phyloP scores from a whole-genome alignment of 495 filamentous ascomycete genomes.

The Chaetomium tenue region DNA sequence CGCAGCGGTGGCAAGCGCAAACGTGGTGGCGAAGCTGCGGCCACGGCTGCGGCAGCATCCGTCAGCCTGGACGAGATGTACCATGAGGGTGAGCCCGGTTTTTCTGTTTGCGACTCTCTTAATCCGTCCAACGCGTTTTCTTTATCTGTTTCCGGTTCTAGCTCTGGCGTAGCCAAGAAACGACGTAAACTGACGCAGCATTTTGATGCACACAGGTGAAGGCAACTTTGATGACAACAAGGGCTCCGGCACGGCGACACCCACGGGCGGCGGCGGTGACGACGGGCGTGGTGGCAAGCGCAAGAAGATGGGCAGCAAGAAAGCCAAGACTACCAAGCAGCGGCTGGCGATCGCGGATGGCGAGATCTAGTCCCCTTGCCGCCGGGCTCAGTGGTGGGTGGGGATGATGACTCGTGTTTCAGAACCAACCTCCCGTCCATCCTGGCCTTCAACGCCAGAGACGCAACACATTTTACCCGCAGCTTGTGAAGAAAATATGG shows the following conservation, averaged over 20 bases:
- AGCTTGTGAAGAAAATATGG: background rate
- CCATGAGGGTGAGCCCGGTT: conserved; percentile 76
- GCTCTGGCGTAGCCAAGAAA: background rate
- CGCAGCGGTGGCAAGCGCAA: conserved; percentile 50
- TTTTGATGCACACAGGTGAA: conserved; percentile 61
- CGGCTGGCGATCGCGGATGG: conserved; percentile 84
- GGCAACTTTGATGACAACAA: conserved; percentile 91
- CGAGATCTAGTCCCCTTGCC: conserved; percentile 44
- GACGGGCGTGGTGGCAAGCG: conserved; percentile 48
- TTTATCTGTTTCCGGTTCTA: background rate
- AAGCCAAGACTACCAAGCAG: conserved; percentile 89
- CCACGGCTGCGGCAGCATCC: conserved; percentile 46
- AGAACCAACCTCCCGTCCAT: background rate
- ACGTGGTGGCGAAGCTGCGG: conserved; percentile 32
- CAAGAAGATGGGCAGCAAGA: conserved; percentile 64
- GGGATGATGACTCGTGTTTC: background rate
- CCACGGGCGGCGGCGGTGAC: conserved; percentile 54
- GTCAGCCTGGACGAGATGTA: conserved; percentile 95
- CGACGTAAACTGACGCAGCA: conserved; percentile 9
- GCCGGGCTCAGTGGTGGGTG: background rate
- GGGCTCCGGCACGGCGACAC: conserved; percentile 79
- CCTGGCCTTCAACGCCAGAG: too few species aligned
- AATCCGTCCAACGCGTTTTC: background rate
- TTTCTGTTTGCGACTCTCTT: background rate
- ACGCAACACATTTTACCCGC: too few species aligned